Evolutionary conservation across 768 basidiomycete genomes (phyloP).

Genomic region (Boletus eberwhitei): DNA sequence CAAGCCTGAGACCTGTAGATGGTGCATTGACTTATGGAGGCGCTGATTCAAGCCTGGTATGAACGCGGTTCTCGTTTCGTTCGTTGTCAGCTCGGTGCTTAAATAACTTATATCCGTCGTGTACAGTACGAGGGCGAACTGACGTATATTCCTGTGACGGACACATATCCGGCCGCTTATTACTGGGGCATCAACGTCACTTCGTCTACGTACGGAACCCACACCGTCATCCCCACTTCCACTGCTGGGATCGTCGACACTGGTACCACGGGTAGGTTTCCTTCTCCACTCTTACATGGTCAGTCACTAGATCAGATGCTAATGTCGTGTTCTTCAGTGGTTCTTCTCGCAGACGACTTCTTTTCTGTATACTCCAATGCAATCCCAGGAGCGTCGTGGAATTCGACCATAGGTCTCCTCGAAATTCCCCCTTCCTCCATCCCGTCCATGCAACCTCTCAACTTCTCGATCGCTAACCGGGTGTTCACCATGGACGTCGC

Average conservation of each 20-base stretch:
- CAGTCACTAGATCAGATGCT: not conserved
- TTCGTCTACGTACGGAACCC: conserved; percentile 9
- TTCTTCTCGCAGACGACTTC: conserved; percentile 23
- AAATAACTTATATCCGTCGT: not conserved
- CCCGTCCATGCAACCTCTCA: conserved; percentile 12
- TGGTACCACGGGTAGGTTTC: conserved; percentile 21
- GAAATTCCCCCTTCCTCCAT: conserved; percentile 17
- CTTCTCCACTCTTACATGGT: not conserved
- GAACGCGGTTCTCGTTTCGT: not conserved
- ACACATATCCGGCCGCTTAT: conserved; percentile 18
- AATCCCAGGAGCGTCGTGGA: conserved; percentile 13
- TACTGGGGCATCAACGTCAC: conserved; percentile 33
- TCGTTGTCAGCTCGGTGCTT: not conserved
- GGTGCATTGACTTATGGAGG: conserved; percentile 30
- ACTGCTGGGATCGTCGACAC: conserved; percentile 29
- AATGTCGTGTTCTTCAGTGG: not conserved
- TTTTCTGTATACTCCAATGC: conserved; percentile 12
- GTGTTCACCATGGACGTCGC: conserved; percentile 18
- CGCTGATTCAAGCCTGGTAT: conserved; percentile 14
- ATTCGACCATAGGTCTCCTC: conserved; percentile 7
- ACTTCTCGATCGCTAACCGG: conserved; percentile 11
- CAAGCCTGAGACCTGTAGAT: conserved; percentile 10
- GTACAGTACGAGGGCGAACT: conserved; percentile 22
- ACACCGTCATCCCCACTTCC: conserved; percentile 14
- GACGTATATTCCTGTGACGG: conserved; percentile 25